Percentiles rank a stretch among this genome's conserved stretches.
Evolutionary conservation across 768 basidiomycete genomes (phyloP).

Genomic region (Pisolithus albus): DNA sequence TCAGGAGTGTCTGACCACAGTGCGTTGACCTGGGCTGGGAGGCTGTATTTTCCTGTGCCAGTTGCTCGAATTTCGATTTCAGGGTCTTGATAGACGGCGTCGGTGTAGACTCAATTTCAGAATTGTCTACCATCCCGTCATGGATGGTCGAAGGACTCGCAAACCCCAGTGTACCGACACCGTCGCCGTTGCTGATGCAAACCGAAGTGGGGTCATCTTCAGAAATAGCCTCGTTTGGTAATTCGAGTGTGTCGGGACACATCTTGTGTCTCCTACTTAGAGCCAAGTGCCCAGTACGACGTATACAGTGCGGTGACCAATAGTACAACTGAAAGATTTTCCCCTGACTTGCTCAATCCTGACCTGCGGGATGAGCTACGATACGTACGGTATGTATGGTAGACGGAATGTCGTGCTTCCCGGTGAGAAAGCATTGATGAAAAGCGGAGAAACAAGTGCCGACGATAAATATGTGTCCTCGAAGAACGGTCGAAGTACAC

Average conservation of each 20-base stretch:
- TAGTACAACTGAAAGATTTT: no score
- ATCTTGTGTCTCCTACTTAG: no score
- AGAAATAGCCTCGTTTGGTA: background rate
- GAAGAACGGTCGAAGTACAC: no score
- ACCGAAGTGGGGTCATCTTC: background rate
- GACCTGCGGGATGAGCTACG: no score
- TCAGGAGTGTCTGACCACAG: conserved; percentile 9
- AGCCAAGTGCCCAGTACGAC: no score
- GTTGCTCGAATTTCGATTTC: conserved; percentile 63
- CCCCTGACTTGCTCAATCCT: no score
- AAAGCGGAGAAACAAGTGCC: no score
- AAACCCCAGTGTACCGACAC: background rate
- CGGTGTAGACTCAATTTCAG: conserved; percentile 46
- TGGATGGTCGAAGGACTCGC: background rate
- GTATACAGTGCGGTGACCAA: no score
- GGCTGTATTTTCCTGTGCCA: conserved; percentile 38
- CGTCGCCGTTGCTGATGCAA: background rate
- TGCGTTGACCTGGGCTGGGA: conserved; percentile 1
- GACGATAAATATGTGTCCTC: no score
- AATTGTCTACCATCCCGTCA: conserved; percentile 12
- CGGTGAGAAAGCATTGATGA: no score
- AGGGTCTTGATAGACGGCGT: conserved; percentile 63
- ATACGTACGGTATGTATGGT: no score
- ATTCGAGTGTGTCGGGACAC: background rate
- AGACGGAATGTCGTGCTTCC: no score